Percentiles rank a stretch among this genome's conserved stretches.
These are phyloP conservation scores for Mikania micrantha DNA, from an alignment of 129 eudicot genomes.

Conservation along the genomic window DNA sequence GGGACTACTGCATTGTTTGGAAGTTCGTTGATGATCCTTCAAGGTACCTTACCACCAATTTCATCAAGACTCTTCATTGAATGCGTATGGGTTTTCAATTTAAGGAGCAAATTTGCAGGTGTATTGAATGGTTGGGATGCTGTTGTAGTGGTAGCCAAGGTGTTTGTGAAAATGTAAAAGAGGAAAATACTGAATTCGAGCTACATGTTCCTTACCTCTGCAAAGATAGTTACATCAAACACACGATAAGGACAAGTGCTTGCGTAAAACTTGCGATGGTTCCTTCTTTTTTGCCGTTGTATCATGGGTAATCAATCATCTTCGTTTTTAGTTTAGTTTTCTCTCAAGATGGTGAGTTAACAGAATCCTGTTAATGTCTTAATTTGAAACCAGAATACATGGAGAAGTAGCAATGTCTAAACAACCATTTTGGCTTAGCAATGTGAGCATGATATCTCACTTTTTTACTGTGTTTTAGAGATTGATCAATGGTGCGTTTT, in stretches of 20 bases:
- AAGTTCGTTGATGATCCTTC: conserved; percentile 60
- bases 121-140: conserved; percentile 59
- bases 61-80: background rate
- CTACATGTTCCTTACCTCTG: conserved; percentile 23
- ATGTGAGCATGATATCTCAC: background rate
- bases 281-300: conserved; percentile 55
- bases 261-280: conserved; percentile 47
- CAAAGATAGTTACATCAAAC: conserved; percentile 41
- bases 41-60: conserved; percentile 31
- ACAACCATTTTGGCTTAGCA: conserved; percentile 43
- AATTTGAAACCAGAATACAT: conserved; percentile 46
- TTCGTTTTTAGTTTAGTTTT: background rate
- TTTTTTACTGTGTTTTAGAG: background rate
- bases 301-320: conserved; percentile 47
- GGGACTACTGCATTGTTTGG: conserved; percentile 87
- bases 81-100: background rate
- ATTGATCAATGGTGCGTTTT: background rate
- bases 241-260: conserved; percentile 37
- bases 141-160: conserved; percentile 55
- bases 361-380: background rate
- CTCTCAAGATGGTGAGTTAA: background rate
- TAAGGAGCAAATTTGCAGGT: conserved; percentile 27
- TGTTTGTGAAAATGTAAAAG: conserved; percentile 29
- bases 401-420: conserved; percentile 68
- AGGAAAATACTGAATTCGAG: conserved; percentile 16